phyloP scores from a whole-genome alignment of 805 yeast species.

The Candida nanaspora region DNA sequence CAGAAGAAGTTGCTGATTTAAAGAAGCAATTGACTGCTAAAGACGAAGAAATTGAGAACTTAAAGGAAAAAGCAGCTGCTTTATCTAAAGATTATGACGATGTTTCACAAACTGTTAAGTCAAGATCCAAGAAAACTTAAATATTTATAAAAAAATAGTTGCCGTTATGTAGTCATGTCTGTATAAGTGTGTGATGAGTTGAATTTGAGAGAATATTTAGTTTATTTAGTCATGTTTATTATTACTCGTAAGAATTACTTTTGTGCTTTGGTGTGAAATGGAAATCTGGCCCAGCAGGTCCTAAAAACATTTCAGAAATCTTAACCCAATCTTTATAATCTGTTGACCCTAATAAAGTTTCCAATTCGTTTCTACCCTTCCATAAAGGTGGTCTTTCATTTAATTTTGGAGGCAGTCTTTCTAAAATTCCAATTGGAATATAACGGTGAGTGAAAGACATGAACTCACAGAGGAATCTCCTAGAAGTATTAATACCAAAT shows the following conservation, averaged over 20 bases:
- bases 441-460: constrained; percentile 91
- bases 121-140: constrained; percentile 2
- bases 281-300: constrained; percentile 71
- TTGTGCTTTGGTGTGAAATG: constrained; percentile 90
- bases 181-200: no score
- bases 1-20: constrained; percentile 37
- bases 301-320: constrained; percentile 89
- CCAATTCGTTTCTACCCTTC: constrained; percentile 89
- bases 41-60: constrained; percentile 55
- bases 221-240: neutral
- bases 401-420: constrained; percentile 76
- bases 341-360: constrained; percentile 76
- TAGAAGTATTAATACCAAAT: constrained; percentile 80
- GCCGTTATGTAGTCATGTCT: neutral
- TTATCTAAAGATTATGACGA: constrained; percentile 58
- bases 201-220: no score
- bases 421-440: constrained; percentile 89
- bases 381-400: constrained; percentile 93
- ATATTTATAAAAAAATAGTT: neutral
- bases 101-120: neutral
- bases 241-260: constrained; percentile 66
- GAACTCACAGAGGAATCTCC: constrained; percentile 91
- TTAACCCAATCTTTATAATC: constrained; percentile 95
- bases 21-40: constrained; percentile 46
- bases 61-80: constrained; percentile 67